phyloP scores from a whole-genome alignment of 228 moss, liverwort and hornwort species.

The Sphagnum fallax region DNA sequence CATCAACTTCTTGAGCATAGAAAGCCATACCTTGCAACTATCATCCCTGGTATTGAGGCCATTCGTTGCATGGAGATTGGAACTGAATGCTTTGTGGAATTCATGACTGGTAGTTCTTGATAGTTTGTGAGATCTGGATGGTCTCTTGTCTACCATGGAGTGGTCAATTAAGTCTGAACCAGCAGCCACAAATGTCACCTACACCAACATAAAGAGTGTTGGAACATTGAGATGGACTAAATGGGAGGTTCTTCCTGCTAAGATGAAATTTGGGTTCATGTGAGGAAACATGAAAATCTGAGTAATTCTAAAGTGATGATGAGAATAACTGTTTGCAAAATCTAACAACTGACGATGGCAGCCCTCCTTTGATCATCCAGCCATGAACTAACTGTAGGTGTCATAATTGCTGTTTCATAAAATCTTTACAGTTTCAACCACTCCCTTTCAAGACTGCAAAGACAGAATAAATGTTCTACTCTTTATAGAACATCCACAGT shows the following conservation, averaged over 20 bases:
- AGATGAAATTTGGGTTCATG: not conserved
- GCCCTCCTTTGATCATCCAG: not conserved
- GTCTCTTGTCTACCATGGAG: slow-evolving; percentile 6
- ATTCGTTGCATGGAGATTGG: too few species aligned
- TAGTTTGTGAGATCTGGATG: slow-evolving; percentile 18
- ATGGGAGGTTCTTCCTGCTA: not conserved
- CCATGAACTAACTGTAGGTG: too few species aligned
- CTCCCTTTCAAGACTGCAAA: too few species aligned
- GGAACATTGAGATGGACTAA: not conserved
- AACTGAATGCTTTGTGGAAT: slow-evolving; percentile 17
- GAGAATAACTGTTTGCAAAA: not conserved
- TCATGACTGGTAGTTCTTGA: slow-evolving; percentile 37
- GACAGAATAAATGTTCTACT: too few species aligned
- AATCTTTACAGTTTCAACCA: too few species aligned
- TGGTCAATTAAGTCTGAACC: slow-evolving; percentile 9
- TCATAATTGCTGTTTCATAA: too few species aligned
- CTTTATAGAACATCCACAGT: not conserved
- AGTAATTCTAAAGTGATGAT: not conserved
- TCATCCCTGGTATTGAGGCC: too few species aligned
- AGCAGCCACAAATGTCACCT: slow-evolving; percentile 4
- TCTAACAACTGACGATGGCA: not conserved
- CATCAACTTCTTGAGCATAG: too few species aligned
- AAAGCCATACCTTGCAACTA: too few species aligned
- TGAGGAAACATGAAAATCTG: not conserved
- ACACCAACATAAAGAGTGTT: not conserved